Percentiles rank a stretch among this genome's conserved stretches.
Conservation (phyloP, 2,329 filamentous ascomycete genomes). For the Boeremia lycopersici region DNA sequence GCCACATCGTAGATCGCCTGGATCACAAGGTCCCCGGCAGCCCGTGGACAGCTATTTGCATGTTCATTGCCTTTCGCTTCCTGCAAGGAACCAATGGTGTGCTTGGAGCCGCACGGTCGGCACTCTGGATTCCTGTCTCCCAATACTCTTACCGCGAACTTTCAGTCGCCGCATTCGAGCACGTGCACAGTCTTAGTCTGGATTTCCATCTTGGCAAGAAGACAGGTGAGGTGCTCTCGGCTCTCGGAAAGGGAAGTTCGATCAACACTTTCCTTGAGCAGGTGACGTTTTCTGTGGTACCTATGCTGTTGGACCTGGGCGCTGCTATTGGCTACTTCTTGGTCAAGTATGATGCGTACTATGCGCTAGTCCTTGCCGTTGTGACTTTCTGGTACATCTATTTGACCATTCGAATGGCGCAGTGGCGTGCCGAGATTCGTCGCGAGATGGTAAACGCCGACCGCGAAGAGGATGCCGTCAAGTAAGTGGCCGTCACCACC, state of each 20-base stretch:
- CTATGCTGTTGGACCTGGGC: conserved; percentile 89
- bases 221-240: conserved; percentile 93
- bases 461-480: conserved; percentile 93
- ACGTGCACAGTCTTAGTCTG: conserved; percentile 91
- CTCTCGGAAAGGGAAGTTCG: conserved; percentile 91
- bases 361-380: conserved; percentile 85
- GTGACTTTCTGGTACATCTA: conserved; percentile 97
- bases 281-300: conserved; percentile 92
- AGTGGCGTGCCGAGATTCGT: conserved; percentile 87
- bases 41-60: conserved; percentile 74
- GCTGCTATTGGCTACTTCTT: conserved; percentile 85
- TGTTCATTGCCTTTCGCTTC: conserved; percentile 79
- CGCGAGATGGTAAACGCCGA: conserved; percentile 94
- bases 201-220: conserved; percentile 97
- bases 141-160: conserved; percentile 96
- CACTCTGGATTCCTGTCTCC: conserved; percentile 94
- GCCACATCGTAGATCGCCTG: conserved; percentile 77
- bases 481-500: conserved; percentile 56
- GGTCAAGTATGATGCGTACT: conserved; percentile 81
- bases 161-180: conserved; percentile 94
- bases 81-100: conserved; percentile 89
- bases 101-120: conserved; percentile 78
- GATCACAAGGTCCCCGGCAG: conserved; percentile 59
- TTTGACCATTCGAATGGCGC: conserved; percentile 93
- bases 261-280: conserved; percentile 98